Percentiles rank a stretch among this genome's conserved stretches.
These are phyloP conservation scores for Phascolomyces articulosus DNA, from an alignment of 371 early-diverging fungal species.

Conservation along the genomic window DNA sequence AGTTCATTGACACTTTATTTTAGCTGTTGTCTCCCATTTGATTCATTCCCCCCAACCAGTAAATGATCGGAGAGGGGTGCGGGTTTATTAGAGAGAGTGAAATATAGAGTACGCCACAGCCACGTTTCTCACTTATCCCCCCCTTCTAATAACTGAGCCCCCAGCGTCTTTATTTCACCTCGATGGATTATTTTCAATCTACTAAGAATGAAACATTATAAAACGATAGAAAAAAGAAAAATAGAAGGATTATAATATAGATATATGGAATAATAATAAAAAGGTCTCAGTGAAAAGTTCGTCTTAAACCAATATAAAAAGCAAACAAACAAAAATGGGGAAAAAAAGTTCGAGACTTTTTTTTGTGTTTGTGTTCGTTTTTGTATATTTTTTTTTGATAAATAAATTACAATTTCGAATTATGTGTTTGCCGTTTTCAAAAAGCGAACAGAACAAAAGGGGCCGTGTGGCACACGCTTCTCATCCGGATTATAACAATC, in stretches of 20 bases:
- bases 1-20: too few species aligned
- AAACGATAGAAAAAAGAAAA: not conserved
- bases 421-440: conserved; percentile 25
- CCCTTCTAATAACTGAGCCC: not conserved
- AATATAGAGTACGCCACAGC: not conserved
- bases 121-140: too few species aligned
- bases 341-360: conserved; percentile 9
- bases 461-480: conserved; percentile 13
- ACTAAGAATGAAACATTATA: too few species aligned
- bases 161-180: not conserved
- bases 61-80: too few species aligned
- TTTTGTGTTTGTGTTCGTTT: conserved; percentile 4
- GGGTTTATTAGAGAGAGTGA: too few species aligned
- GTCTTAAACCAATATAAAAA: conserved; percentile 11
- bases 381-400: too few species aligned
- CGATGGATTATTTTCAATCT: not conserved
- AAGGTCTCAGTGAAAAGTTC: not conserved
- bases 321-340: not conserved
- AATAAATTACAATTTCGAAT: conserved; percentile 7
- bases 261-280: too few species aligned
- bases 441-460: conserved; percentile 23
- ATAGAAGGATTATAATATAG: too few species aligned
- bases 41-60: too few species aligned
- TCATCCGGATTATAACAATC: not conserved
- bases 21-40: too few species aligned